Conservation (phyloP, 129 eudicot species). For the Flaveria sonorensis region DNA sequence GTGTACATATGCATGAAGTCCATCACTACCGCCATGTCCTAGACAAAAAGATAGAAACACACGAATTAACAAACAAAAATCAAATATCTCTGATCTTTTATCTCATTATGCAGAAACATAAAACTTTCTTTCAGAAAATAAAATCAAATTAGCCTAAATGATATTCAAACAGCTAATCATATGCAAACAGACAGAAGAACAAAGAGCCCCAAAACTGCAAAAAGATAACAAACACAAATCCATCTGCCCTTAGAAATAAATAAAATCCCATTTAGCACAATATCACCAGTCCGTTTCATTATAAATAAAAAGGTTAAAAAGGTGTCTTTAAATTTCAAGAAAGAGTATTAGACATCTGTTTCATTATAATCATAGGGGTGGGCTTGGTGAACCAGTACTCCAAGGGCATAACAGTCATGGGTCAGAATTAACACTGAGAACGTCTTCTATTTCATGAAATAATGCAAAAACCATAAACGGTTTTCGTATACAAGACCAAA, state of each 20-base stretch:
- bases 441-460: neutral
- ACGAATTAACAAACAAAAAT: constrained; percentile 5
- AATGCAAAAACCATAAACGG: constrained; percentile 14
- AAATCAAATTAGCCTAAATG: neutral
- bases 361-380: constrained; percentile 5
- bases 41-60: neutral
- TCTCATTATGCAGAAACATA: constrained; percentile 6
- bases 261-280: constrained; percentile 6
- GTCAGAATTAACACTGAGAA: no score
- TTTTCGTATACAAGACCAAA: constrained; percentile 31
- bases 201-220: constrained; percentile 18
- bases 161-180: constrained; percentile 1
- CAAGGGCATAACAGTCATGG: neutral
- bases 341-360: neutral
- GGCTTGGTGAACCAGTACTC: constrained; percentile 14
- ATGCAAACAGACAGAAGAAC: neutral
- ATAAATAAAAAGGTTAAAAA: neutral
- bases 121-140: neutral
- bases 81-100: neutral
- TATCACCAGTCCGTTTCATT: neutral
- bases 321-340: neutral
- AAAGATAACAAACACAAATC: neutral
- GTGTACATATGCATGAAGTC: constrained; percentile 85
- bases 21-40: constrained; percentile 99
- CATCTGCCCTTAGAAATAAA: constrained; percentile 12